A percentile compares a stretch with the other conserved stretches of the same genome.
Evolutionary conservation across 129 eudicot genomes (phyloP).

Genomic region (Gnaphalium uliginosum): DNA sequence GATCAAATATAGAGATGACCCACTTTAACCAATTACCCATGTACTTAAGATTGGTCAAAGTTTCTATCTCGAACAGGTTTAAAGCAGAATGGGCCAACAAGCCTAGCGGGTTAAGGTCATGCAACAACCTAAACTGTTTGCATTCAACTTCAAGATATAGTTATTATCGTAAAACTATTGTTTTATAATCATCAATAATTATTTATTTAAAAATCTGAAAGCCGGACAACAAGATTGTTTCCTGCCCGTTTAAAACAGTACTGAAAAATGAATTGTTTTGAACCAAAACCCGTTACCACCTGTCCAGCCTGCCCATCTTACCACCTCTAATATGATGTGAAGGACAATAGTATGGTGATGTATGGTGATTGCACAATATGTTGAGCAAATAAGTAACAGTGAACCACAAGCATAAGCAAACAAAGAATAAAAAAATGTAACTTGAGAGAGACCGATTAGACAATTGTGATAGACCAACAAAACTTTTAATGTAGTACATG

Average conservation of each 20-base stretch:
- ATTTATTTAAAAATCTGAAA: neutral
- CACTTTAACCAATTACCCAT: no score
- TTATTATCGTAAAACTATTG: neutral
- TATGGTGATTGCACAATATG: constrained; percentile 13
- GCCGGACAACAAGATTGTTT: neutral
- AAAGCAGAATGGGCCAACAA: neutral
- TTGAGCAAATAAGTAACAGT: neutral
- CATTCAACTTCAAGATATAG: neutral
- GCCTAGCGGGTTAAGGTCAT: neutral
- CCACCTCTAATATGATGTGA: constrained; percentile 9
- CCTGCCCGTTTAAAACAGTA: neutral
- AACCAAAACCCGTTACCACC: neutral
- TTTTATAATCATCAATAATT: neutral
- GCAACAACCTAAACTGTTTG: neutral
- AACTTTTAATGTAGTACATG: constrained; percentile 9
- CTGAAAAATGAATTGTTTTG: neutral
- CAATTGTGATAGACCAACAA: neutral
- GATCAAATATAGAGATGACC: no score
- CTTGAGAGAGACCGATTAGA: neutral
- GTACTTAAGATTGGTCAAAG: neutral
- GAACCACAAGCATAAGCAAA: neutral
- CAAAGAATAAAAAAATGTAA: neutral
- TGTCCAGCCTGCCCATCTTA: neutral
- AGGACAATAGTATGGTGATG: neutral
- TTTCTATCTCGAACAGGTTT: neutral